phyloP scores from a whole-genome alignment of 331 rosid species.

The Rhamnella rubrinervis region DNA sequence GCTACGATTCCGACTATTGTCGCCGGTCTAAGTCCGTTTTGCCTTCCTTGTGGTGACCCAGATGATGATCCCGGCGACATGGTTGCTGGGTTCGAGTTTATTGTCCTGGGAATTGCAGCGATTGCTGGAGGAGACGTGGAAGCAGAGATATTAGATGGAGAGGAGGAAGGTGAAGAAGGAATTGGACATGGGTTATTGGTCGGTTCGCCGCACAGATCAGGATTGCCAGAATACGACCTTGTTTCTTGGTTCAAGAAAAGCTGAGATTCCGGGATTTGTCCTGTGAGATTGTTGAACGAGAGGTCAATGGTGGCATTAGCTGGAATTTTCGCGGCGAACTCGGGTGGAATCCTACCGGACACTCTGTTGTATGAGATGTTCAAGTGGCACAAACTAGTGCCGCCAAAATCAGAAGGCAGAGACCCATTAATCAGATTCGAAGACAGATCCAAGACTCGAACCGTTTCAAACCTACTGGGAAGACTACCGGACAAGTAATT shows the following conservation, averaged over 20 bases:
- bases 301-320: constrained; percentile 57
- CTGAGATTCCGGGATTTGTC: constrained; percentile 48
- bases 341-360: constrained; percentile 58
- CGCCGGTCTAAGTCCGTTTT: constrained; percentile 42
- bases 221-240: constrained; percentile 50
- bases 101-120: constrained; percentile 71
- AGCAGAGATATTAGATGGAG: constrained; percentile 33
- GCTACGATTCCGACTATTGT: constrained; percentile 67
- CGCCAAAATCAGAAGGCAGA: constrained; percentile 59
- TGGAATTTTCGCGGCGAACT: constrained; percentile 50
- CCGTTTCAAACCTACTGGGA: constrained; percentile 35
- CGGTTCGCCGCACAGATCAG: constrained; percentile 58
- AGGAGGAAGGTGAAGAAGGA: constrained; percentile 58
- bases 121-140: constrained; percentile 80
- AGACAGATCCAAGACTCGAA: constrained; percentile 71
- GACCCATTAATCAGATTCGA: constrained; percentile 78
- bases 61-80: constrained; percentile 27
- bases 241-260: constrained; percentile 43
- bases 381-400: constrained; percentile 46
- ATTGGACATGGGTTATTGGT: constrained; percentile 51
- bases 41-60: constrained; percentile 16
- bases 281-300: constrained; percentile 71
- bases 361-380: constrained; percentile 68
- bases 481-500: constrained; percentile 65
- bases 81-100: constrained; percentile 32